Evolutionary conservation across 2,329 filamentous ascomycete genomes (phyloP).

Genomic region (Saccharata proteae): DNA sequence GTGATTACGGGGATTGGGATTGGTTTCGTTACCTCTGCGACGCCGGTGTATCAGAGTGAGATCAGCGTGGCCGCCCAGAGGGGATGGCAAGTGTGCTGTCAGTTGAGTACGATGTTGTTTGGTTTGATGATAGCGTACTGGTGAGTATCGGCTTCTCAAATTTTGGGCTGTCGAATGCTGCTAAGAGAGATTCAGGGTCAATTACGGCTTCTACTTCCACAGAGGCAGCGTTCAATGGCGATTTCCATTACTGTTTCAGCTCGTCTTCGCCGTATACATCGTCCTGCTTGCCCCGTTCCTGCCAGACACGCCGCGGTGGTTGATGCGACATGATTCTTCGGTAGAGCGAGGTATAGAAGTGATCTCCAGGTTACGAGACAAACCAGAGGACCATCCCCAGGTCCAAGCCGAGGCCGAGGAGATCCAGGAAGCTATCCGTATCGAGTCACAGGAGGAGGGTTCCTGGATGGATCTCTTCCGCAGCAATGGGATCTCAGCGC

Average conservation of each 20-base stretch:
- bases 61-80: conserved; percentile 1
- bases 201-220: conserved; percentile 29
- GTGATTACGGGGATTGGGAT: conserved; percentile 37
- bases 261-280: conserved; percentile 25
- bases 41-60: conserved; percentile 34
- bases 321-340: conserved; percentile 26
- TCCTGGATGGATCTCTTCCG: conserved; percentile 20
- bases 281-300: conserved; percentile 32
- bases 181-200: no score
- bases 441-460: conserved; percentile 22
- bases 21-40: conserved; percentile 34
- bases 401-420: conserved; percentile 13
- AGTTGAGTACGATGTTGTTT: not conserved
- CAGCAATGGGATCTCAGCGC: conserved; percentile 22
- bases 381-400: conserved; percentile 6
- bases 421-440: conserved; percentile 20
- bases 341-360: conserved; percentile 28
- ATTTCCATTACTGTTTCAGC: no score
- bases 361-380: conserved; percentile 15
- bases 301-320: conserved; percentile 35
- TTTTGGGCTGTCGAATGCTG: conserved; percentile 35
- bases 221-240: conserved; percentile 19
- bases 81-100: conserved; percentile 1
- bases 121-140: no score
- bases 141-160: conserved; percentile 23